Evolutionary conservation across 805 yeast genomes (phyloP), one percentile per base, ranked within the genome.

Genomic region (Ogataea methylovora): DNA sequence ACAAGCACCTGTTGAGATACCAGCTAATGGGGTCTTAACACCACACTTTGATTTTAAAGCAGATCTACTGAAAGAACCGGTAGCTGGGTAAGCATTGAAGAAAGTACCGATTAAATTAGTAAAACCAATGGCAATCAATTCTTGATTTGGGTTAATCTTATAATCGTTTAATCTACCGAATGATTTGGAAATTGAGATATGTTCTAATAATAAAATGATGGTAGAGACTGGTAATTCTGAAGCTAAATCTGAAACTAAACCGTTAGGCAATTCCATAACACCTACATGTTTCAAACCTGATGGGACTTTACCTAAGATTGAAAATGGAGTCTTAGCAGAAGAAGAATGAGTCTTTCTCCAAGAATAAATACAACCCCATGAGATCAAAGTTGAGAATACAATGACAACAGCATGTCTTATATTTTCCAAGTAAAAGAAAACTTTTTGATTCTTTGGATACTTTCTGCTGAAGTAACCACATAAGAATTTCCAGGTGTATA

Each of bases 31-130:
- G 15, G 97, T 88, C 53, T 87, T 75, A 30, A 88, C 97, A 55
- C 95, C 94, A 71, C 95, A 88, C 61, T 88, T 88, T 33, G 94
- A 80, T 62, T 90, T 88, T 49, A 88, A 70, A 7, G 97, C 97
- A 29, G 95, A 83, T 66, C 97, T 79, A 14, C 94, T 84, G 59
- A 88, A 88, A 1, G 97, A 88, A 30, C 97, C 97, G 4, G 97
- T 88, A 7, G 95, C 87, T 8, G 97, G 97, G 57, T 88, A 88
- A 7, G 97, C 95, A 51, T 76, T 71, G 73, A 88, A 88, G 54
- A 87, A 85, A 15, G 95, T 85, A 46, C 96, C 96, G 46, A 88
- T 69, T 56, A 88, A 69, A 61, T 88, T 88, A 35, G 92, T 81
- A 30, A 82, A 84, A 51, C 97, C 97, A 58, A 88, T 88, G 27